Percentiles rank a stretch among this genome's conserved stretches.
phyloP scores from a whole-genome alignment of 371 early-diverging fungal genomes.

The Basidiobolus meristosporus region DNA sequence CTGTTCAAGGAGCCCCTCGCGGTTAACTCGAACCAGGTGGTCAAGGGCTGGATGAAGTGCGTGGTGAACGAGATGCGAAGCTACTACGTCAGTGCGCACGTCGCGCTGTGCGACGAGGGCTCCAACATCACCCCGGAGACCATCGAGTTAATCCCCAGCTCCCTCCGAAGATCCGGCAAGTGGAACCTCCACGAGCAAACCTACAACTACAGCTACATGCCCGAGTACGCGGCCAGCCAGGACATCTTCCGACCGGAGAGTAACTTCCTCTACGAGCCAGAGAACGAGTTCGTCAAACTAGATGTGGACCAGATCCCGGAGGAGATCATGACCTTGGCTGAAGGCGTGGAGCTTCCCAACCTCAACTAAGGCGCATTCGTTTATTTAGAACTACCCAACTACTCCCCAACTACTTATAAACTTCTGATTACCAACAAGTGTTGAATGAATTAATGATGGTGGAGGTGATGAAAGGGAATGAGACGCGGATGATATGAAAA shows the following conservation, averaged over 20 bases:
- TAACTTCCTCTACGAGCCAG: slow-evolving; percentile 5
- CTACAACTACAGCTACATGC: slow-evolving; percentile 55
- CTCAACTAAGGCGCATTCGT: too few relatives aligned
- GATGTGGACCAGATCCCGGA: background rate
- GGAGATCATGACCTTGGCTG: too few relatives aligned
- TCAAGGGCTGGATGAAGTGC: slow-evolving; percentile 73
- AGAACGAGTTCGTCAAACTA: slow-evolving; percentile 2
- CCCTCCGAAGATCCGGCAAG: slow-evolving; percentile 28
- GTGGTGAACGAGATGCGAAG: slow-evolving; percentile 79
- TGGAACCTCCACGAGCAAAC: slow-evolving; percentile 92
- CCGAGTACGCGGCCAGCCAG: background rate
- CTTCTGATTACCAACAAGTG: too few relatives aligned
- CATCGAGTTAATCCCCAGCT: slow-evolving; percentile 8
- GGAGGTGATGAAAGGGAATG: too few relatives aligned
- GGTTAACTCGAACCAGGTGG: slow-evolving; percentile 70
- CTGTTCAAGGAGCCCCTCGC: slow-evolving; percentile 86
- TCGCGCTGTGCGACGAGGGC: slow-evolving; percentile 21
- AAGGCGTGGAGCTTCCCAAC: too few relatives aligned
- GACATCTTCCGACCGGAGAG: slow-evolving; percentile 4
- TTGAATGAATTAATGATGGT: too few relatives aligned
- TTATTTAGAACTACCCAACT: too few relatives aligned
- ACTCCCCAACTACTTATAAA: too few relatives aligned
- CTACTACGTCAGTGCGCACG: slow-evolving; percentile 58
- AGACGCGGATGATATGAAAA: background rate
- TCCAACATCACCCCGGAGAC: slow-evolving; percentile 3